phyloP scores from a whole-genome alignment of 495 filamentous ascomycete genomes.

The Oidiodendron maius region DNA sequence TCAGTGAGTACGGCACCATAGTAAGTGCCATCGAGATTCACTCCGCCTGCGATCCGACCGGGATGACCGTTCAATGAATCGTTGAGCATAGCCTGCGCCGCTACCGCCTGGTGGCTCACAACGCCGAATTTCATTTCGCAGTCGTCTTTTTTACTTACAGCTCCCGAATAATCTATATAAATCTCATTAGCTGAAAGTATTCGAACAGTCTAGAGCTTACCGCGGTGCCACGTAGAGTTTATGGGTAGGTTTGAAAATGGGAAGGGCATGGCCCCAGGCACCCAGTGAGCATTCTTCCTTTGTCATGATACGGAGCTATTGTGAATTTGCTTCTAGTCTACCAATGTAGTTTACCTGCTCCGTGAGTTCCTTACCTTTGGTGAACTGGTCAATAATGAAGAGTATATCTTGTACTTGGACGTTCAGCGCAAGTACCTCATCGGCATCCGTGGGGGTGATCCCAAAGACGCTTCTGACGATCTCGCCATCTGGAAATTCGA shows the following conservation, averaged over 20 bases:
- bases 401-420: constrained; percentile 7
- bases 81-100: constrained; percentile 8
- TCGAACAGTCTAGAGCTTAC: too few species aligned
- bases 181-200: too few species aligned
- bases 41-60: constrained; percentile 3
- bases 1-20: constrained; percentile 6
- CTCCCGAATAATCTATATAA: too few species aligned
- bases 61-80: constrained; percentile 7
- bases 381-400: constrained; percentile 6
- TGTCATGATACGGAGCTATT: too few species aligned
- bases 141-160: neutral
- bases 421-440: constrained; percentile 1
- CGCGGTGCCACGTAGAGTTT: too few species aligned
- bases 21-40: constrained; percentile 4
- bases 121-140: constrained; percentile 7
- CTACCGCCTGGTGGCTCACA: constrained; percentile 1
- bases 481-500: too few species aligned
- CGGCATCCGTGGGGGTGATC: neutral
- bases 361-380: too few species aligned
- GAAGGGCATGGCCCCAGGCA: too few species aligned
- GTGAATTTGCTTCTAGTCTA: too few species aligned
- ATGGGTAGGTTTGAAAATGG: too few species aligned
- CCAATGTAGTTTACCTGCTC: too few species aligned
- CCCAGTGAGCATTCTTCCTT: too few species aligned
- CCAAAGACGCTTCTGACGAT: constrained; percentile 3